Conservation (phyloP, 2,329 filamentous ascomycete species). For the Fusarium sp. region DNA sequence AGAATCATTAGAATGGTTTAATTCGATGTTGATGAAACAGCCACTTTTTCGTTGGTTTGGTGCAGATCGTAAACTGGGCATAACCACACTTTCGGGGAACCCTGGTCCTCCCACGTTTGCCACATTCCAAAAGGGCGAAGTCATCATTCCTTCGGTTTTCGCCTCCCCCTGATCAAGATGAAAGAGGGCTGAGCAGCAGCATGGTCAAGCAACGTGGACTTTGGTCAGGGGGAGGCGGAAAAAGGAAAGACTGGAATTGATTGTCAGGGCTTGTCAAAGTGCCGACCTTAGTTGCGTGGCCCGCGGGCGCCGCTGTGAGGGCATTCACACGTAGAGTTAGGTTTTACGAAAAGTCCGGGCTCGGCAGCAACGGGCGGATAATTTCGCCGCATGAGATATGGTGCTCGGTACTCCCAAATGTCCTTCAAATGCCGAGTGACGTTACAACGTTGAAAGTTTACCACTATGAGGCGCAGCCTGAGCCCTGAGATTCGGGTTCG, state of each 20-base stretch:
- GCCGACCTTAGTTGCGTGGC: neutral
- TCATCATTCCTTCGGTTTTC: constrained; percentile 26
- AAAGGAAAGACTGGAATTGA: neutral
- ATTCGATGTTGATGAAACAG: constrained; percentile 24
- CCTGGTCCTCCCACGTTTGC: constrained; percentile 29
- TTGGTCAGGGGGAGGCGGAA: neutral
- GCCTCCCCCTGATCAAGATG: constrained; percentile 30
- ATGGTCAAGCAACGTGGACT: neutral
- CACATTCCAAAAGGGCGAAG: constrained; percentile 41
- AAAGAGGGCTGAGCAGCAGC: neutral
- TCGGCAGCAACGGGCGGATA: neutral
- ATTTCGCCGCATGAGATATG: neutral
- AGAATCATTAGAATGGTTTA: neutral
- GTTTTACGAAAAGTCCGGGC: neutral
- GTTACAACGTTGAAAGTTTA: neutral
- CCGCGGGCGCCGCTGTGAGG: neutral
- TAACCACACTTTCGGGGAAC: neutral
- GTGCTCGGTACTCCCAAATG: neutral
- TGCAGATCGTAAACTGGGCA: neutral
- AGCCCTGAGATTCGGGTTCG: neutral
- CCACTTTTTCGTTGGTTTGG: neutral
- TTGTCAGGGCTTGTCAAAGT: neutral
- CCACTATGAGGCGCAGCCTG: neutral
- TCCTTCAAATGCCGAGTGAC: neutral
- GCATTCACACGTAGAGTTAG: neutral